These are phyloP conservation scores for Pachyrhizus erosus DNA, from an alignment of 306 rosid genomes.

Conservation along the genomic window DNA sequence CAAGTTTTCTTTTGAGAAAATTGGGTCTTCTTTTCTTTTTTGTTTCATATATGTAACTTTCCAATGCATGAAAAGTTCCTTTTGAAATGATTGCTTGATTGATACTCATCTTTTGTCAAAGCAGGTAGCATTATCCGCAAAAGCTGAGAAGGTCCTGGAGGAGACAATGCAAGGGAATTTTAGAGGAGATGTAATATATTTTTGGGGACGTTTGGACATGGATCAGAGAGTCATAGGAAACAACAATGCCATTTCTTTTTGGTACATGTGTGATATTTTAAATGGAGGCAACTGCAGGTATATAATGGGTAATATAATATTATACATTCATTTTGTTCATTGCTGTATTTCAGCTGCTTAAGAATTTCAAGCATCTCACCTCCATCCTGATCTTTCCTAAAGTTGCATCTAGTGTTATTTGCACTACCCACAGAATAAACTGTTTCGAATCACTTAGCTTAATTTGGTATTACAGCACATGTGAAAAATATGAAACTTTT, in stretches of 20 bases:
- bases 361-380: constrained; percentile 30
- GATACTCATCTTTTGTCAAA: constrained; percentile 42
- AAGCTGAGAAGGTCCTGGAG: constrained; percentile 79
- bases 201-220: constrained; percentile 82
- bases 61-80: neutral
- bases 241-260: constrained; percentile 73
- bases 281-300: constrained; percentile 97
- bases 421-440: neutral
- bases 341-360: constrained; percentile 26
- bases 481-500: constrained; percentile 22
- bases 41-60: constrained; percentile 20
- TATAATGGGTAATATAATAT: constrained; percentile 13
- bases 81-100: constrained; percentile 33
- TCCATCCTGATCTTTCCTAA: constrained; percentile 29
- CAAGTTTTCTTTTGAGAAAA: constrained; percentile 33
- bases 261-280: constrained; percentile 93
- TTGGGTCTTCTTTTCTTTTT: constrained; percentile 26
- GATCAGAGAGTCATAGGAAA: constrained; percentile 55
- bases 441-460: neutral
- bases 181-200: constrained; percentile 81
- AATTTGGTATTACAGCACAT: constrained; percentile 21
- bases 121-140: constrained; percentile 73
- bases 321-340: constrained; percentile 17
- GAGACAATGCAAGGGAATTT: constrained; percentile 64
- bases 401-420: constrained; percentile 32